Conservation (phyloP, 2,329 filamentous ascomycete species). For the Ramichloridium luteum region DNA sequence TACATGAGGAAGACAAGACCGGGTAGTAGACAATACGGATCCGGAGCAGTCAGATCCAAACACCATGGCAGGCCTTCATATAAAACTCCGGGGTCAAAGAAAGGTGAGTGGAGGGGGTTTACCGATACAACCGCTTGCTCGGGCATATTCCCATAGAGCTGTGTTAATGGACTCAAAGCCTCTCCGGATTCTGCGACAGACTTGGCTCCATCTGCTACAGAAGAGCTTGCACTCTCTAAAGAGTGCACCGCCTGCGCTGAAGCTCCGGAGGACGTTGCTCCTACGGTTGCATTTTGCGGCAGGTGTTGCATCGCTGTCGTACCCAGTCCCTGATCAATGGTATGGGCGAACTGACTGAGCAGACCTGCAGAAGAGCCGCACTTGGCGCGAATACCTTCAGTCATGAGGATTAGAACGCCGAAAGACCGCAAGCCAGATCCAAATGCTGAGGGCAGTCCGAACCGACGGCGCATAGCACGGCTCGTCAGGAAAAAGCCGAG, state of each 20-base stretch:
- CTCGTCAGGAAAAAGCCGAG: not conserved
- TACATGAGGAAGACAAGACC: constrained; percentile 9
- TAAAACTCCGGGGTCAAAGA: constrained; percentile 39
- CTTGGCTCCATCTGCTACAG: not conserved
- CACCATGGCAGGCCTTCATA: constrained; percentile 51
- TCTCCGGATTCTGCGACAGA: constrained; percentile 4
- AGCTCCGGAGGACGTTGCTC: not conserved
- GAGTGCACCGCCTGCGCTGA: not conserved
- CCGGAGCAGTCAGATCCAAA: constrained; percentile 41
- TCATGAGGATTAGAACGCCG: constrained; percentile 15
- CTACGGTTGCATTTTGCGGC: not conserved
- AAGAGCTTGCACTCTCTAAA: constrained; percentile 1
- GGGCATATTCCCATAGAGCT: not conserved
- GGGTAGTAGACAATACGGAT: constrained; percentile 32
- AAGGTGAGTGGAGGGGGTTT: constrained; percentile 7
- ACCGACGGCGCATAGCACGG: not conserved
- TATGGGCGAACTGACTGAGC: constrained; percentile 12
- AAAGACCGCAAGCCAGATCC: constrained; percentile 8
- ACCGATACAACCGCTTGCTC: constrained; percentile 2
- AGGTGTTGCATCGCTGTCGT: constrained; percentile 1
- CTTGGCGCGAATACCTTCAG: constrained; percentile 20
- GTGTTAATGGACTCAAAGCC: constrained; percentile 1
- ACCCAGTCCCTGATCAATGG: constrained; percentile 6
- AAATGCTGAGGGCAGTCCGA: constrained; percentile 1
- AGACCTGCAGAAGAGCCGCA: constrained; percentile 18